These are phyloP conservation scores for Rutstroemia sp. DNA, from an alignment of 2,329 filamentous ascomycete genomes.

Conservation along the genomic window DNA sequence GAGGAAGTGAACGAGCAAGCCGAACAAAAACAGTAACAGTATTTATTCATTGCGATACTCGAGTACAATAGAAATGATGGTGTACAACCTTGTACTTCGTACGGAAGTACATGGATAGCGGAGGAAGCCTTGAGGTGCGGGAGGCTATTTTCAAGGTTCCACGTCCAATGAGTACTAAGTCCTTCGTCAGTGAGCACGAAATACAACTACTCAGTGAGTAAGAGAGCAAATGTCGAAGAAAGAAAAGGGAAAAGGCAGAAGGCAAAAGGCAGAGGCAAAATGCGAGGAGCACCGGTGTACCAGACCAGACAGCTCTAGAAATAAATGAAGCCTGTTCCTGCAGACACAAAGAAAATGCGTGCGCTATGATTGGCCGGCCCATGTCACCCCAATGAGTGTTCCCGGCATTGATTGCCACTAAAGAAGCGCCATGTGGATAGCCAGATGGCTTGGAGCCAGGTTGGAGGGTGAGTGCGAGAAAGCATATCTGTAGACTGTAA, in stretches of 20 bases:
- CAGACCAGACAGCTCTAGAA: neutral
- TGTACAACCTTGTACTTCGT: too few species aligned
- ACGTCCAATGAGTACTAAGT: too few species aligned
- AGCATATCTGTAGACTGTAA: neutral
- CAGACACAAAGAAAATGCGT: neutral
- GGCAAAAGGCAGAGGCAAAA: neutral
- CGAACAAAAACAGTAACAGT: neutral
- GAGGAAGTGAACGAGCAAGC: neutral
- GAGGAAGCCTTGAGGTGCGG: too few species aligned
- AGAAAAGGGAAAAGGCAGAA: neutral
- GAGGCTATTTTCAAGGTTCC: too few species aligned
- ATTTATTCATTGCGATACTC: too few species aligned
- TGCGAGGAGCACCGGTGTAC: neutral
- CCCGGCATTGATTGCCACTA: constrained; percentile 4
- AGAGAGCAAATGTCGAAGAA: too few species aligned
- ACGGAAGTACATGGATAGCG: too few species aligned
- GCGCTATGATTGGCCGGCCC: neutral
- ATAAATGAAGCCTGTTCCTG: neutral
- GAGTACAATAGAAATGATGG: too few species aligned
- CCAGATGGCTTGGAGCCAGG: neutral
- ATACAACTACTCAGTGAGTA: too few species aligned
- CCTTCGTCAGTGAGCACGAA: too few species aligned
- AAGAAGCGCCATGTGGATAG: constrained; percentile 7
- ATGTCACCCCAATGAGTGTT: neutral
- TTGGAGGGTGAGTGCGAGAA: neutral